A percentile compares a stretch with the other conserved stretches of the same genome.
phyloP scores from a whole-genome alignment of 805 yeast species.

The Lachancea sp. region DNA sequence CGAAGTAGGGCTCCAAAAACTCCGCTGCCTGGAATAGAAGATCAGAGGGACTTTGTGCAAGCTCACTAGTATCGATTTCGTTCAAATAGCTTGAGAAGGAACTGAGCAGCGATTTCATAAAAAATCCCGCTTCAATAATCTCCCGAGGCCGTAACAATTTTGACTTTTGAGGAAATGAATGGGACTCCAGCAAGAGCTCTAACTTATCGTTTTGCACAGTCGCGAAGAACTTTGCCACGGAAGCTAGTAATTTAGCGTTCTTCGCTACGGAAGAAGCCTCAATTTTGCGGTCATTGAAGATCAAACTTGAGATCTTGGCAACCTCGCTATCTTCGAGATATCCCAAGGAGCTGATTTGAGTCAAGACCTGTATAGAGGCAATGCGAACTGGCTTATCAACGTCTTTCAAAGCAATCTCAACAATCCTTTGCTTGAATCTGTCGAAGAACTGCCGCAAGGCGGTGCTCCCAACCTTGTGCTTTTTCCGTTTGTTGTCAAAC shows the following conservation, averaged over 20 bases:
- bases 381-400: constrained; percentile 49
- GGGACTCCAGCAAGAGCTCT: constrained; percentile 34
- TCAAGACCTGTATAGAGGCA: constrained; percentile 45
- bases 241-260: constrained; percentile 33
- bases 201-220: constrained; percentile 38
- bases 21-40: constrained; percentile 30
- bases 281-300: constrained; percentile 35
- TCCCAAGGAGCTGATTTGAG: constrained; percentile 52
- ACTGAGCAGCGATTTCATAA: constrained; percentile 21
- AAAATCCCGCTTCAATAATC: constrained; percentile 21
- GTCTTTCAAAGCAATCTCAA: constrained; percentile 56
- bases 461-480: constrained; percentile 39
- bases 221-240: constrained; percentile 51
- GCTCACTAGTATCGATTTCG: constrained; percentile 8
- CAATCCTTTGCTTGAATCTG: constrained; percentile 56
- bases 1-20: constrained; percentile 27
- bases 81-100: constrained; percentile 20
- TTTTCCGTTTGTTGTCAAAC: constrained; percentile 19
- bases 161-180: constrained; percentile 13
- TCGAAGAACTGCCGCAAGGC: constrained; percentile 76
- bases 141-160: constrained; percentile 15
- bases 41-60: constrained; percentile 13
- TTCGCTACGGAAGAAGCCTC: constrained; percentile 29
- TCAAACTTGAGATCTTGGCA: constrained; percentile 37
- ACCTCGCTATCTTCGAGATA: constrained; percentile 57